Evolutionary conservation across 768 basidiomycete species (phyloP).

Genomic region (Rubroboletus satanas): DNA sequence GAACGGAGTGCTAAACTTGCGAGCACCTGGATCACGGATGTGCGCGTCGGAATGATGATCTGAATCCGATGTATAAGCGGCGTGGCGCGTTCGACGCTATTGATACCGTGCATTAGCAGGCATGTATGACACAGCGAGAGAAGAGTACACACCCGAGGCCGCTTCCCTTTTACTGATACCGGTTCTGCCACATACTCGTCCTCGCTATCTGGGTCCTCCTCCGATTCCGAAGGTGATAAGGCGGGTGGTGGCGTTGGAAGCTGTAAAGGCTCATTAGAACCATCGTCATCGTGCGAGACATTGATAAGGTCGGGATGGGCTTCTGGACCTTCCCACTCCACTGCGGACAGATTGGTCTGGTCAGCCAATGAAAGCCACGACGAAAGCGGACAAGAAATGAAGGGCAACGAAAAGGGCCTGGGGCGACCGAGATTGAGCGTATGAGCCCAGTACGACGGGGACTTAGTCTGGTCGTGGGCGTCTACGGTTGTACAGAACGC

Average conservation of each 20-base stretch:
- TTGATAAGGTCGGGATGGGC: conserved; percentile 46
- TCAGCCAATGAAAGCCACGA: conserved; percentile 23
- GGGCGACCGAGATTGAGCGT: background rate
- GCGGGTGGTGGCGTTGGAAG: conserved; percentile 31
- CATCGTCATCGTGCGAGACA: conserved; percentile 18
- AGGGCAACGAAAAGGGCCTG: conserved; percentile 2
- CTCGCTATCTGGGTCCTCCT: conserved; percentile 51
- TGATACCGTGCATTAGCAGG: conserved; percentile 13
- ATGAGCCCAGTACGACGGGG: conserved; percentile 4
- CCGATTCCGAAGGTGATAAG: conserved; percentile 42
- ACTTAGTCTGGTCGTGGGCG: conserved; percentile 19
- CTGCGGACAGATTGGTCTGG: conserved; percentile 39
- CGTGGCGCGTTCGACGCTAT: conserved; percentile 44
- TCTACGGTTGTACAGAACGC: conserved; percentile 26
- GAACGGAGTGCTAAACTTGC: conserved; percentile 16
- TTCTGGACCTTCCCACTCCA: conserved; percentile 69
- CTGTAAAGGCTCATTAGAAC: conserved; percentile 12
- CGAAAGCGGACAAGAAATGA: conserved; percentile 13
- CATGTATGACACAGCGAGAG: conserved; percentile 5
- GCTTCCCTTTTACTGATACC: conserved; percentile 32
- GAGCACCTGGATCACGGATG: conserved; percentile 11
- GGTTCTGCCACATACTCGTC: conserved; percentile 67
- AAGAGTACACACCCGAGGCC: conserved; percentile 43
- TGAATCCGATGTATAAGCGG: conserved; percentile 41
- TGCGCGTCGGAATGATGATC: conserved; percentile 36